Percentiles rank a stretch among this genome's conserved stretches.
Evolutionary conservation across 1,139 yeast genomes (phyloP).

Genomic region (Yamadazyma trypodendri): DNA sequence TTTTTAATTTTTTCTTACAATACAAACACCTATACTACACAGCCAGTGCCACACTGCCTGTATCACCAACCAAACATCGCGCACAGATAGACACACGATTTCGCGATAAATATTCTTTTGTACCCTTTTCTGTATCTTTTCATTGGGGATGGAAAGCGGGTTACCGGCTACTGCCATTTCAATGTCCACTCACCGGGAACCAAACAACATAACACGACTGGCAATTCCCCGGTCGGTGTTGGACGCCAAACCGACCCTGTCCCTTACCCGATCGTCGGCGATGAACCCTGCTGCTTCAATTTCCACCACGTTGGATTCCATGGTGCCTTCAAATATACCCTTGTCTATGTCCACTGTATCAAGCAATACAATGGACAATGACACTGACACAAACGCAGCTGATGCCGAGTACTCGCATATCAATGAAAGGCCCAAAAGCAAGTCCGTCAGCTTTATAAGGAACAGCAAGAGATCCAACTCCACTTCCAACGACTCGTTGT

Average conservation of each 20-base stretch:
- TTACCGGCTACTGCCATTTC: constrained; percentile 5
- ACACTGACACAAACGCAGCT: neutral
- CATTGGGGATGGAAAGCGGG: constrained; percentile 4
- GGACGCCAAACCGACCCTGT: neutral
- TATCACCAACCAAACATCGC: neutral
- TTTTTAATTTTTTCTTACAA: neutral
- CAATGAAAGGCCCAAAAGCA: constrained; percentile 2
- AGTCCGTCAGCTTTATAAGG: constrained; percentile 1
- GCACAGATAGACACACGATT: neutral
- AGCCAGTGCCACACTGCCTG: neutral
- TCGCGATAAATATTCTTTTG: neutral
- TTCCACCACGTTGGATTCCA: neutral
- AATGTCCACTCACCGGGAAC: constrained; percentile 2
- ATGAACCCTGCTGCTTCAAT: neutral
- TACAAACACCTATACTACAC: neutral
- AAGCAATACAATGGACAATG: neutral
- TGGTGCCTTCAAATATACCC: neutral
- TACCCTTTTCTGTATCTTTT: neutral
- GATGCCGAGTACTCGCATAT: neutral
- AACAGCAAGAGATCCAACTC: constrained; percentile 38
- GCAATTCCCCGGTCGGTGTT: neutral
- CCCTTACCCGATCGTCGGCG: neutral
- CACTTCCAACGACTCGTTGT: constrained; percentile 40
- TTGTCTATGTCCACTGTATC: neutral
- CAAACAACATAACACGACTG: neutral